Conservation (phyloP, 1,284 basidiomycete genomes). For the Cryptococcus sp. region DNA sequence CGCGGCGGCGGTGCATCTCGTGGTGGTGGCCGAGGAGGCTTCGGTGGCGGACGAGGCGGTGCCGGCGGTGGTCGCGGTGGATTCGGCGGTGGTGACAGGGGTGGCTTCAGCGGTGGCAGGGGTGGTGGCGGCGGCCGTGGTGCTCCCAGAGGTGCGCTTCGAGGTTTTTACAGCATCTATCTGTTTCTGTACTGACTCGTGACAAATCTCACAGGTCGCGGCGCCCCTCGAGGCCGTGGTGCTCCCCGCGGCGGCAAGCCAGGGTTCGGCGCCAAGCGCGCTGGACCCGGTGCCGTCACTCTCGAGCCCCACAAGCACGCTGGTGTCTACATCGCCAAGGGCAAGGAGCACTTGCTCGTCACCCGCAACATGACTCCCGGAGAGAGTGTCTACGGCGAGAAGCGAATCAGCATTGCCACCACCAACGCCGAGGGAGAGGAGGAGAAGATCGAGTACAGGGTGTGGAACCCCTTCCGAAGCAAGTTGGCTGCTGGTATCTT, state of each 20-base stretch:
- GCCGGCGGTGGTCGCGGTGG: slow-evolving; percentile 51
- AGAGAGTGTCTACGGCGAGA: slow-evolving; percentile 98
- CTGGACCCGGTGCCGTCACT: slow-evolving; percentile 80
- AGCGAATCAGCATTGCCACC: slow-evolving; percentile 82
- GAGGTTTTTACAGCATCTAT: neutral
- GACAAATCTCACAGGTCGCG: slow-evolving; percentile 23
- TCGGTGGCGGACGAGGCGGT: slow-evolving; percentile 53
- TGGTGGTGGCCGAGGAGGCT: slow-evolving; percentile 43
- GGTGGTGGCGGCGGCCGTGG: slow-evolving; percentile 36
- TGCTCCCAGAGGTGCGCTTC: slow-evolving; percentile 15
- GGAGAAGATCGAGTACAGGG: slow-evolving; percentile 93
- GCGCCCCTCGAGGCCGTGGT: slow-evolving; percentile 51
- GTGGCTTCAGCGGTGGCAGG: slow-evolving; percentile 39
- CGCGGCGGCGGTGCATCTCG: slow-evolving; percentile 47
- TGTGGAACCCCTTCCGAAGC: slow-evolving; percentile 99
- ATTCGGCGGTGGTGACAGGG: slow-evolving; percentile 47
- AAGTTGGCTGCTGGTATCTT: slow-evolving; percentile 97
- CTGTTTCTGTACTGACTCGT: neutral
- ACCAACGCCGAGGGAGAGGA: slow-evolving; percentile 63
- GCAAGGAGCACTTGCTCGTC: slow-evolving; percentile 93
- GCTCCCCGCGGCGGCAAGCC: slow-evolving; percentile 57
- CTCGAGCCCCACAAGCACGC: slow-evolving; percentile 94
- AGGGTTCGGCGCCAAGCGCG: slow-evolving; percentile 60
- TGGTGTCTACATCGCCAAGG: slow-evolving; percentile 89
- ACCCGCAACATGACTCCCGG: slow-evolving; percentile 98